Evolutionary conservation across 345 rosid species (phyloP).

Genomic region (Leavenworthia alabamica): DNA sequence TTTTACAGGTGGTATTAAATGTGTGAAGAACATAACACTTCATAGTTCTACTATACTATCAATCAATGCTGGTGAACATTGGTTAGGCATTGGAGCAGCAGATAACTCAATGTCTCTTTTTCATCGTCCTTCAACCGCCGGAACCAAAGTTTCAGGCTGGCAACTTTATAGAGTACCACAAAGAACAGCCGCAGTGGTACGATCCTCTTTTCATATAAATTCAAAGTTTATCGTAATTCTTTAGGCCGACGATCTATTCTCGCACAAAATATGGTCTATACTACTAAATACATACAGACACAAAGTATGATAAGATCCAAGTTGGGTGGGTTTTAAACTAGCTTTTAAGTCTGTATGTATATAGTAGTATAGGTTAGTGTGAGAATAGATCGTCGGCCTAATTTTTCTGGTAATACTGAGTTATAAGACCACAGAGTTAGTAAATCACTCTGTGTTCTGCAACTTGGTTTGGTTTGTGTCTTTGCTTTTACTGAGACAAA

Average conservation of each 20-base stretch:
- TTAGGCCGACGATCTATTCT: too few species aligned
- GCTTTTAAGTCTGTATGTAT: too few species aligned
- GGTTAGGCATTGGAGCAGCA: slow-evolving; percentile 97
- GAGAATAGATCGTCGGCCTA: too few species aligned
- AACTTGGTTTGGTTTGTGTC: background rate
- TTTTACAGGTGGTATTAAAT: slow-evolving; percentile 63
- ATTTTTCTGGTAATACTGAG: background rate
- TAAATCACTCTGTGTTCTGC: background rate
- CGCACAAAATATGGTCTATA: too few species aligned
- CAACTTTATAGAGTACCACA: slow-evolving; percentile 97
- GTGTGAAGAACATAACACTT: slow-evolving; percentile 86
- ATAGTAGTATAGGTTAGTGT: too few species aligned
- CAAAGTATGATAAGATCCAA: too few species aligned
- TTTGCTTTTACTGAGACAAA: background rate
- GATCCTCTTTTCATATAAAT: slow-evolving; percentile 14
- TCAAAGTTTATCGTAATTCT: too few species aligned
- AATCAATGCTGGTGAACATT: slow-evolving; percentile 85
- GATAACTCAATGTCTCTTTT: slow-evolving; percentile 98
- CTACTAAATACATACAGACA: too few species aligned
- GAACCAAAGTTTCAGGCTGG: slow-evolving; percentile 86
- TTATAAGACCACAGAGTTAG: background rate
- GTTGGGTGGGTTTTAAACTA: too few species aligned
- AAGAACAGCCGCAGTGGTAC: slow-evolving; percentile 80
- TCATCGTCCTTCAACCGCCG: slow-evolving; percentile 78
- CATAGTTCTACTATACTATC: slow-evolving; percentile 75